Evolutionary conservation across 768 basidiomycete genomes (phyloP).

Genomic region (Arthromyces matolae): DNA sequence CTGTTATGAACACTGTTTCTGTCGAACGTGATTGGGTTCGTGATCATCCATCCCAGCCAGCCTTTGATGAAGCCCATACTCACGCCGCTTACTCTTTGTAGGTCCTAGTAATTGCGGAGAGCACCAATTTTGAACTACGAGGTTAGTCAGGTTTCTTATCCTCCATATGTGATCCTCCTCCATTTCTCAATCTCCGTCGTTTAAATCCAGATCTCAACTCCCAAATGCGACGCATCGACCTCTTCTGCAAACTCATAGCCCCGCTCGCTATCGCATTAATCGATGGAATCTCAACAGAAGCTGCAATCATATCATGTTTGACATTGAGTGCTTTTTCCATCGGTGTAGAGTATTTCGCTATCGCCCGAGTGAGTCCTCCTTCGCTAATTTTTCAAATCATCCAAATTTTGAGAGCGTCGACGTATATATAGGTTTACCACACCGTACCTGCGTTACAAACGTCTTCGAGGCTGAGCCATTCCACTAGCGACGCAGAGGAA

Average conservation of each 20-base stretch:
- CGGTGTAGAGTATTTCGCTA: slow-evolving; percentile 21
- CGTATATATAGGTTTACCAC: slow-evolving; percentile 5
- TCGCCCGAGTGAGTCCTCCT: slow-evolving; percentile 21
- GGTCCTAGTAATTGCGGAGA: slow-evolving; percentile 8
- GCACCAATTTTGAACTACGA: slow-evolving; percentile 1
- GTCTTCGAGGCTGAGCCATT: not conserved
- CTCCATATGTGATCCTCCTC: slow-evolving; percentile 1
- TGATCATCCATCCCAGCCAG: not conserved
- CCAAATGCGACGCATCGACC: slow-evolving; percentile 29
- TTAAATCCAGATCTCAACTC: slow-evolving; percentile 23
- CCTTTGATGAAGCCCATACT: not conserved
- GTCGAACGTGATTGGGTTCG: slow-evolving; percentile 28
- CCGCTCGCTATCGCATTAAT: slow-evolving; percentile 23
- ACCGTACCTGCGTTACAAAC: slow-evolving; percentile 1
- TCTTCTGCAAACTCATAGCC: slow-evolving; percentile 25
- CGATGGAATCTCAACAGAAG: slow-evolving; percentile 18
- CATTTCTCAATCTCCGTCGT: slow-evolving; percentile 1
- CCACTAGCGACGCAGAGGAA: not conserved
- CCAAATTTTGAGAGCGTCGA: not conserved
- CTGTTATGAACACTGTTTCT: slow-evolving; percentile 23
- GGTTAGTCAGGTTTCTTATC: not conserved
- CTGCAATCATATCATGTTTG: slow-evolving; percentile 18
- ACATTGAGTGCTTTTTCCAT: slow-evolving; percentile 18
- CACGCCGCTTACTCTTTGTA: too few species aligned
- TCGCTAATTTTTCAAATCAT: not conserved